Percentiles rank a stretch among this genome's conserved stretches.
Conservation (phyloP, 305 asterid species). For the Fraxinus platypoda region DNA sequence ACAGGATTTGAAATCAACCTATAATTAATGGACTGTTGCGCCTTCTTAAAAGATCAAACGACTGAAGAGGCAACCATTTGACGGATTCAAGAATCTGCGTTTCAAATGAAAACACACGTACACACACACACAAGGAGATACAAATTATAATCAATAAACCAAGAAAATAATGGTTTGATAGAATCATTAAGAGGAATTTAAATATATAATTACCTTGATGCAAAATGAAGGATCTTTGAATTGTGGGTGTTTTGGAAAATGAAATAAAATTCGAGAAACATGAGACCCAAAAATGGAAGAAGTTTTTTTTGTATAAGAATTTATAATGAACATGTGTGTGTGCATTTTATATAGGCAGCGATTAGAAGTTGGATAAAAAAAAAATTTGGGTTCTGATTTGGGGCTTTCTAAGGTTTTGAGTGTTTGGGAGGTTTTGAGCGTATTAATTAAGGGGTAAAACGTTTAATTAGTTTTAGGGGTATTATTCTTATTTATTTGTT, state of each 20-base stretch:
- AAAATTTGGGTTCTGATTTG: too few species aligned
- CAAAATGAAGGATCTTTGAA: slow-evolving; percentile 15
- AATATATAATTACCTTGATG: neutral
- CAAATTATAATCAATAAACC: neutral
- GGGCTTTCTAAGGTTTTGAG: too few species aligned
- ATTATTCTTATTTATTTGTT: too few species aligned
- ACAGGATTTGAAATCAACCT: too few species aligned
- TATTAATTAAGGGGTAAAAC: too few species aligned
- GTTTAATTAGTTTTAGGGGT: too few species aligned
- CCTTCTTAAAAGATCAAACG: neutral
- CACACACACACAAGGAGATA: neutral
- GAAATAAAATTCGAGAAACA: slow-evolving; percentile 10
- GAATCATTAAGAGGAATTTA: neutral
- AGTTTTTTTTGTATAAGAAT: neutral
- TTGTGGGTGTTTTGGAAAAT: slow-evolving; percentile 11
- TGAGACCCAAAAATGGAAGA: slow-evolving; percentile 9
- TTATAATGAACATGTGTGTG: too few species aligned
- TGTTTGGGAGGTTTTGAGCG: too few species aligned
- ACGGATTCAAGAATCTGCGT: neutral
- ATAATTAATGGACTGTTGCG: too few species aligned
- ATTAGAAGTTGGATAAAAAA: too few species aligned
- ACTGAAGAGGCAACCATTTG: neutral
- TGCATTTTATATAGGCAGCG: too few species aligned
- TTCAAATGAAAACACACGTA: neutral
- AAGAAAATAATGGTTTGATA: neutral